Evolutionary conservation across 2,329 filamentous ascomycete genomes (phyloP).

Genomic region (Colletotrichum karsti): DNA sequence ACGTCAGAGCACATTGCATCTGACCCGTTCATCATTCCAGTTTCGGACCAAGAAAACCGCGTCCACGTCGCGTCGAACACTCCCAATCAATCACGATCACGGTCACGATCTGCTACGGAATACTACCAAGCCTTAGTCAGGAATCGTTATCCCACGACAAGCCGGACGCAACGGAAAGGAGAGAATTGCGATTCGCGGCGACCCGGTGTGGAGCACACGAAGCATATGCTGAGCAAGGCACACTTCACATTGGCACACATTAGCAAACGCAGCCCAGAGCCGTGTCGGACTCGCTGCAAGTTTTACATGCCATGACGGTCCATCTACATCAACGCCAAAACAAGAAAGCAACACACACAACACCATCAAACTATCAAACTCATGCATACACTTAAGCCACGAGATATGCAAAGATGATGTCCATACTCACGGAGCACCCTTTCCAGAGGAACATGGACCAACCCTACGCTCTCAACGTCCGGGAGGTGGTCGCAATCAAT

Average conservation of each 20-base stretch:
- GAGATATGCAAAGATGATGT: neutral
- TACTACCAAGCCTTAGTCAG: no score
- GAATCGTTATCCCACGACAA: neutral
- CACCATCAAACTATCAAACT: no score
- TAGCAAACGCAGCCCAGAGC: no score
- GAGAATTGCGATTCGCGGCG: neutral
- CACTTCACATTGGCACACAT: neutral
- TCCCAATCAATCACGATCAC: neutral
- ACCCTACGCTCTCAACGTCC: no score
- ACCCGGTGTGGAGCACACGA: neutral
- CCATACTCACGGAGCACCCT: neutral
- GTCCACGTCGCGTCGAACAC: neutral
- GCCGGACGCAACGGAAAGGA: slow-evolving; percentile 2
- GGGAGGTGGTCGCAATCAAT: no score
- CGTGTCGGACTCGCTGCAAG: no score
- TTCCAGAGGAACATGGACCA: neutral
- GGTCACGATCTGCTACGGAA: no score
- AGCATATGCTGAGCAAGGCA: neutral
- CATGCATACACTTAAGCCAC: no score
- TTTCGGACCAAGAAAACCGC: neutral
- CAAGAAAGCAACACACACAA: no score
- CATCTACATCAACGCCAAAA: no score
- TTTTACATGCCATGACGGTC: no score
- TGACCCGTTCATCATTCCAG: neutral
- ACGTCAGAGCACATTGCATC: neutral